phyloP scores from a whole-genome alignment of 208 protist species.

The Trypanosoma conorhini region DNA sequence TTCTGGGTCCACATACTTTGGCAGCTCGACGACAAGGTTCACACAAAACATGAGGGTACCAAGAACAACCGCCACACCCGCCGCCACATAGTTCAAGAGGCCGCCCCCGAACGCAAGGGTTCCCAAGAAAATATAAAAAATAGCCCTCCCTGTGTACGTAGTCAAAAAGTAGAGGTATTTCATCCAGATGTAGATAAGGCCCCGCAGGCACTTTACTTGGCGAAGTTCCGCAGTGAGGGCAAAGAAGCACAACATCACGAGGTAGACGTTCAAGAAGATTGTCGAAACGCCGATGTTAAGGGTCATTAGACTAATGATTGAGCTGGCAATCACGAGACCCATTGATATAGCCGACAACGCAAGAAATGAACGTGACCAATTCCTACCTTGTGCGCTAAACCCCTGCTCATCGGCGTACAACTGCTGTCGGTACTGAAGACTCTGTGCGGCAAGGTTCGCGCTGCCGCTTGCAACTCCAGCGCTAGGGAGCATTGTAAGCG shows the following conservation, averaged over 20 bases:
- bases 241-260: constrained; percentile 65
- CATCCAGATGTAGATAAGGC: constrained; percentile 63
- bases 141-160: constrained; percentile 53
- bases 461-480: constrained; percentile 1
- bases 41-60: constrained; percentile 68
- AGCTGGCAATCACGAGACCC: constrained; percentile 18
- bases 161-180: constrained; percentile 78
- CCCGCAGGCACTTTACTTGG: constrained; percentile 48
- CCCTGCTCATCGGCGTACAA: too few relatives aligned
- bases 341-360: constrained; percentile 10
- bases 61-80: constrained; percentile 38
- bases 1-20: constrained; percentile 51
- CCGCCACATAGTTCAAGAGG: constrained; percentile 42
- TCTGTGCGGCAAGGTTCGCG: background rate
- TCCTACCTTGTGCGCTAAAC: constrained; percentile 13
- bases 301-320: constrained; percentile 4
- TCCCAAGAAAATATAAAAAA: constrained; percentile 84
- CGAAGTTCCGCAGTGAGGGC: constrained; percentile 69
- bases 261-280: constrained; percentile 46
- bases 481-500: background rate
- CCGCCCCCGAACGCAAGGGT: constrained; percentile 47
- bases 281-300: constrained; percentile 7
- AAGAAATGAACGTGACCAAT: constrained; percentile 61
- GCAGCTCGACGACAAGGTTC: constrained; percentile 48
- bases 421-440: constrained; percentile 8